phyloP scores from a whole-genome alignment of 2,329 filamentous ascomycete species.

The Fusarium brachygibbosum region DNA sequence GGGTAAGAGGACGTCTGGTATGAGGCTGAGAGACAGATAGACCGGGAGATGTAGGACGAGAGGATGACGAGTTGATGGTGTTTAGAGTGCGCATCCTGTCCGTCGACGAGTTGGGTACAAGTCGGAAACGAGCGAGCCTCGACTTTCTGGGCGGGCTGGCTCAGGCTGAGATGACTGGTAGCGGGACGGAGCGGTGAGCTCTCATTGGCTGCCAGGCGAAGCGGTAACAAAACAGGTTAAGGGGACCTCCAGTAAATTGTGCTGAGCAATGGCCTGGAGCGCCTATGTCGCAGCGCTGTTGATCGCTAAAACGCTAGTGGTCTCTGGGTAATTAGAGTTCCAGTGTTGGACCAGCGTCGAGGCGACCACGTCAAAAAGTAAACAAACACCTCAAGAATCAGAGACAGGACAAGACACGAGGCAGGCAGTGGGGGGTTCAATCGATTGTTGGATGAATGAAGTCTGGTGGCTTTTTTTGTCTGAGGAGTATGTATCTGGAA shows the following conservation, averaged over 20 bases:
- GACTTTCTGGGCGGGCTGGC: constrained; percentile 25
- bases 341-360: constrained; percentile 18
- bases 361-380: constrained; percentile 34
- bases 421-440: constrained; percentile 18
- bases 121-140: constrained; percentile 23
- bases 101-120: constrained; percentile 32
- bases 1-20: constrained; percentile 26
- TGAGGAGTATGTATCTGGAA: constrained; percentile 1
- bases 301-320: constrained; percentile 36
- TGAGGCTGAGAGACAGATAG: constrained; percentile 28
- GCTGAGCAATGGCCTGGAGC: constrained; percentile 12
- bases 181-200: constrained; percentile 28
- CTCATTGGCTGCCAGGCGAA: constrained; percentile 40
- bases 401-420: constrained; percentile 27
- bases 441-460: constrained; percentile 27
- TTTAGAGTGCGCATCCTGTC: constrained; percentile 49
- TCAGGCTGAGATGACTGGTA: constrained; percentile 36
- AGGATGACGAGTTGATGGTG: constrained; percentile 48
- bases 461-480: constrained; percentile 20
- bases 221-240: constrained; percentile 38
- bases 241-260: constrained; percentile 29
- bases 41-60: constrained; percentile 34
- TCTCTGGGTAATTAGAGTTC: constrained; percentile 24
- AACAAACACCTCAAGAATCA: constrained; percentile 33
- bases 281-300: constrained; percentile 12